These are phyloP conservation scores for Clavulina sp. DNA, from an alignment of 768 basidiomycete species.

Conservation along the genomic window DNA sequence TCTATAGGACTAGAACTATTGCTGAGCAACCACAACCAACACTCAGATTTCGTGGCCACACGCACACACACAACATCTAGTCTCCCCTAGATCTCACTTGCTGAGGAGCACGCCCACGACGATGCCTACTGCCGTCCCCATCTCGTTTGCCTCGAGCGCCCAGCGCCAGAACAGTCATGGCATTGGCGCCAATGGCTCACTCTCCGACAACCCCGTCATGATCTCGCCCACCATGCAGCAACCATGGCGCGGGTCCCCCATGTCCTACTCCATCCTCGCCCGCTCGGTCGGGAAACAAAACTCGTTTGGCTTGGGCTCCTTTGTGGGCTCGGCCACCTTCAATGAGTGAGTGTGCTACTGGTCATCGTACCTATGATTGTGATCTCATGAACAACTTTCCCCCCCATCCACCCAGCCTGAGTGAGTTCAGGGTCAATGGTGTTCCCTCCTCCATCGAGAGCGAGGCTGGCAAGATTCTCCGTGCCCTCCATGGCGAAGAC, in stretches of 20 bases:
- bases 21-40: too few relatives aligned
- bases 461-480: constrained; percentile 41
- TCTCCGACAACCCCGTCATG: not conserved
- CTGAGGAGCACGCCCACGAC: too few relatives aligned
- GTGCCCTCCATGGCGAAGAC: constrained; percentile 44
- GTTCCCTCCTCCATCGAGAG: constrained; percentile 41
- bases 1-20: too few relatives aligned
- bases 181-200: not conserved
- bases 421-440: constrained; percentile 27
- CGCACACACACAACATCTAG: too few relatives aligned
- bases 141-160: not conserved
- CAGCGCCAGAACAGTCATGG: not conserved
- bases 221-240: not conserved
- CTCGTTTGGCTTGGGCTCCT: constrained; percentile 8
- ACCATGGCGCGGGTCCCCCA: constrained; percentile 7
- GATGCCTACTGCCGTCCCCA: constrained; percentile 1
- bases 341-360: not conserved
- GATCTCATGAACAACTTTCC: not conserved
- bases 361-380: not conserved
- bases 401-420: constrained; percentile 19
- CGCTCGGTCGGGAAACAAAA: too few relatives aligned
- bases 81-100: too few relatives aligned
- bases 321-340: constrained; percentile 5
- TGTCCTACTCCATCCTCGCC: constrained; percentile 12
- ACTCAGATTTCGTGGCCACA: too few relatives aligned